A percentile compares a stretch with the other conserved stretches of the same genome.
Evolutionary conservation across 1,284 basidiomycete genomes (phyloP).

Genomic region (Ceratobasidium sp.): DNA sequence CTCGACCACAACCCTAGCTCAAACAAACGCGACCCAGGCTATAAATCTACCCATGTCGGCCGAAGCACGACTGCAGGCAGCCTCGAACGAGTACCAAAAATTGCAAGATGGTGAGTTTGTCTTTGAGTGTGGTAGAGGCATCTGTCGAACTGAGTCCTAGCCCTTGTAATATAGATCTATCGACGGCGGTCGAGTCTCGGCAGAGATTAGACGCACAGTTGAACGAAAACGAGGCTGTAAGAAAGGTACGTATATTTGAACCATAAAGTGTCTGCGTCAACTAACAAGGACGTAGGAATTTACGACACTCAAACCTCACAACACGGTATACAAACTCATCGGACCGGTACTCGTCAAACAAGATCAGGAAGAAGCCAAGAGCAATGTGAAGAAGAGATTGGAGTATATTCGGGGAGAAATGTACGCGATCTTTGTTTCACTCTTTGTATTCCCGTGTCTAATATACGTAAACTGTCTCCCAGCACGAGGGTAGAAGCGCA

Average conservation of each 20-base stretch:
- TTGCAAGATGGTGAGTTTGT: slow-evolving; percentile 61
- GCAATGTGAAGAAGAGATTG: slow-evolving; percentile 89
- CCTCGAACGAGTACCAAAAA: slow-evolving; percentile 78
- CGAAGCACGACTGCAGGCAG: slow-evolving; percentile 65
- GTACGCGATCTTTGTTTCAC: slow-evolving; percentile 59
- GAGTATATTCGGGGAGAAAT: slow-evolving; percentile 92
- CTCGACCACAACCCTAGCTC: neutral
- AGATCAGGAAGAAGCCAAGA: slow-evolving; percentile 86
- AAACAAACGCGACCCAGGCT: too few species aligned
- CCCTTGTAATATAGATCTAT: slow-evolving; percentile 59
- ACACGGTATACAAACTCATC: slow-evolving; percentile 89
- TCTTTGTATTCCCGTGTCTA: neutral
- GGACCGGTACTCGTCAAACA: slow-evolving; percentile 93
- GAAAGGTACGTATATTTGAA: slow-evolving; percentile 66
- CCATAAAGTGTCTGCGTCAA: too few species aligned
- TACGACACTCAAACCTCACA: slow-evolving; percentile 72
- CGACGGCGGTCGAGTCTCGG: slow-evolving; percentile 74
- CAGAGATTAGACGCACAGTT: slow-evolving; percentile 88
- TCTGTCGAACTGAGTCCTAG: neutral
- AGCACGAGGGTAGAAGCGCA: slow-evolving; percentile 84
- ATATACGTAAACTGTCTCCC: neutral
- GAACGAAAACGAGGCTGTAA: slow-evolving; percentile 90
- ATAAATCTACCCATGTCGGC: neutral
- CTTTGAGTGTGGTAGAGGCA: neutral
- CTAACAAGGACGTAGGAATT: slow-evolving; percentile 73